A percentile compares a stretch with the other conserved stretches of the same genome.
Evolutionary conservation across 352 stramenopile genomes (phyloP).

Genomic region (Globisporangium alternatum): DNA sequence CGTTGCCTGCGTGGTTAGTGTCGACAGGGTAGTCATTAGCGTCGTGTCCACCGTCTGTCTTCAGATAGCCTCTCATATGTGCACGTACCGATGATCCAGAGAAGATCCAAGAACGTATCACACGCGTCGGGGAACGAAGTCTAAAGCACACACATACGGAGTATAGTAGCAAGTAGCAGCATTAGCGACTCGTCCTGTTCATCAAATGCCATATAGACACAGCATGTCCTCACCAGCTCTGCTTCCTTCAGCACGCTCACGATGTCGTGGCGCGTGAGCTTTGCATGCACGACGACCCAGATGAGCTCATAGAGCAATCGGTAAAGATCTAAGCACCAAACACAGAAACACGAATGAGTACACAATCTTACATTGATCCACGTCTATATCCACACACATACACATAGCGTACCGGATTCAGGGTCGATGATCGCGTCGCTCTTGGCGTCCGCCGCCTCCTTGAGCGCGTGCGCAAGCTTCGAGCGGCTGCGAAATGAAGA

Average conservation of each 20-base stretch:
- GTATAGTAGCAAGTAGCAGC: neutral
- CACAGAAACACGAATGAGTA: slow-evolving; percentile 1
- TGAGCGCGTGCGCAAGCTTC: slow-evolving; percentile 38
- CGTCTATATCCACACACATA: neutral
- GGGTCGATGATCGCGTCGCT: slow-evolving; percentile 10
- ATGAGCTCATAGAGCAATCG: slow-evolving; percentile 77
- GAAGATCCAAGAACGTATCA: slow-evolving; percentile 62
- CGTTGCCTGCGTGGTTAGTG: slow-evolving; percentile 32
- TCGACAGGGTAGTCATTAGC: neutral
- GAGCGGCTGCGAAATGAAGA: slow-evolving; percentile 25
- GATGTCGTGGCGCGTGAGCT: slow-evolving; percentile 69
- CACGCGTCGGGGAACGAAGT: slow-evolving; percentile 28
- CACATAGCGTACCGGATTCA: slow-evolving; percentile 25
- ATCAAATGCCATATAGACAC: neutral
- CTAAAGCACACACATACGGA: slow-evolving; percentile 15
- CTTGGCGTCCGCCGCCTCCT: slow-evolving; percentile 23
- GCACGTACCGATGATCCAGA: slow-evolving; percentile 59
- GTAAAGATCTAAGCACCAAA: slow-evolving; percentile 35
- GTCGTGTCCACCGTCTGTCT: neutral
- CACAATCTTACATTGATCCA: neutral
- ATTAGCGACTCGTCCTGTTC: neutral
- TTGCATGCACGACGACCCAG: slow-evolving; percentile 66
- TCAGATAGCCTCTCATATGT: neutral
- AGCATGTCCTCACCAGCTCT: slow-evolving; percentile 36
- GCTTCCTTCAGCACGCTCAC: slow-evolving; percentile 67